Percentiles rank a stretch among this genome's conserved stretches.
Conservation (phyloP, 345 rosid species). For the Raphanus sativus region DNA sequence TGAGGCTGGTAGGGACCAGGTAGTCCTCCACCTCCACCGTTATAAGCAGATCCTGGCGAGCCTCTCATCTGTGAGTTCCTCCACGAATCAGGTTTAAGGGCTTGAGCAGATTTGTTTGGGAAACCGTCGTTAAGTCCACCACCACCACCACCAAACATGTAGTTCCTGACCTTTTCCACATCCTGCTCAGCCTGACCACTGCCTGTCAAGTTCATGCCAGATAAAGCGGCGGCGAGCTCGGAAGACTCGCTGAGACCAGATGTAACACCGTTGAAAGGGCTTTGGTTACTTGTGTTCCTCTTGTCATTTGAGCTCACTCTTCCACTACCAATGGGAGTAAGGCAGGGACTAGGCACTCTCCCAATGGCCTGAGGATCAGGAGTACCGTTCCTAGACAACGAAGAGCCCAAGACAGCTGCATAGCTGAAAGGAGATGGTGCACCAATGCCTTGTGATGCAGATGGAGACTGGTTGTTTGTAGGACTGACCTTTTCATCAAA, state of each 20-base stretch:
- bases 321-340: slow-evolving; percentile 78
- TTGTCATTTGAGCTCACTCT: slow-evolving; percentile 60
- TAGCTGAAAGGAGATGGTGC: slow-evolving; percentile 60
- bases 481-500: slow-evolving; percentile 50
- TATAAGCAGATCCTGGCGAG: slow-evolving; percentile 58
- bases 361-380: slow-evolving; percentile 82
- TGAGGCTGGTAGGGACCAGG: slow-evolving; percentile 46
- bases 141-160: slow-evolving; percentile 45
- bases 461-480: slow-evolving; percentile 47
- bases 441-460: slow-evolving; percentile 48
- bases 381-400: slow-evolving; percentile 79
- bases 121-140: slow-evolving; percentile 43
- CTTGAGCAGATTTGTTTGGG: slow-evolving; percentile 46
- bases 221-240: slow-evolving; percentile 64
- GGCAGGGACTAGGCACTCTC: slow-evolving; percentile 89
- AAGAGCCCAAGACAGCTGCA: slow-evolving; percentile 77
- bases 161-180: slow-evolving; percentile 49
- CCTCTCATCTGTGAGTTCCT: slow-evolving; percentile 58
- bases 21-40: slow-evolving; percentile 48
- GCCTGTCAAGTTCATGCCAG: slow-evolving; percentile 63
- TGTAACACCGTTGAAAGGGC: slow-evolving; percentile 55
- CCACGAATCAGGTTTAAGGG: slow-evolving; percentile 40
- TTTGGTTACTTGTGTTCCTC: slow-evolving; percentile 51
- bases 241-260: slow-evolving; percentile 55
- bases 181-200: slow-evolving; percentile 51